phyloP scores from a whole-genome alignment of 2,329 filamentous ascomycete species.

The Ophiostoma australiae region DNA sequence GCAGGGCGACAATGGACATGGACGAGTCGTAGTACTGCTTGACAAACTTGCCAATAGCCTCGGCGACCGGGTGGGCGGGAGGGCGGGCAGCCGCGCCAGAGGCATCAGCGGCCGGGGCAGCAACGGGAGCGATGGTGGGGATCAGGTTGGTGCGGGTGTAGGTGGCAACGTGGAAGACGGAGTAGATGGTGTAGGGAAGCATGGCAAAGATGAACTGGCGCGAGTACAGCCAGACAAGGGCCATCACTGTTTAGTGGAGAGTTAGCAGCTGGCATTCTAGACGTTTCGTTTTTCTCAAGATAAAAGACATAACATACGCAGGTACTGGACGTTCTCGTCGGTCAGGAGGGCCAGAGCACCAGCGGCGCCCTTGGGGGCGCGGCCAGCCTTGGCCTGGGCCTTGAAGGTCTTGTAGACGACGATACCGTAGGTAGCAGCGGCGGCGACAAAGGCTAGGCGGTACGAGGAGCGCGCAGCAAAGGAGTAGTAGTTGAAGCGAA shows the following conservation, averaged over 20 bases:
- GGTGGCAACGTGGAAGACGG: conserved; percentile 95
- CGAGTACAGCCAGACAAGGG: conserved; percentile 88
- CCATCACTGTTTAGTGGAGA: conserved; percentile 61
- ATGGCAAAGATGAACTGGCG: conserved; percentile 86
- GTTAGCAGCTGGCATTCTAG: conserved; percentile 24
- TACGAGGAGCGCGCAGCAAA: conserved; percentile 77
- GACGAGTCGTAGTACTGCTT: conserved; percentile 97
- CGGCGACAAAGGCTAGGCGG: conserved; percentile 82
- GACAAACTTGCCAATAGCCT: conserved; percentile 85
- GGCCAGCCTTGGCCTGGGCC: conserved; percentile 59
- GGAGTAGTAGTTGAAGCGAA: conserved; percentile 82
- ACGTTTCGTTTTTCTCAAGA: background rate
- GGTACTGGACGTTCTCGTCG: conserved; percentile 97
- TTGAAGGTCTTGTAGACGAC: conserved; percentile 93
- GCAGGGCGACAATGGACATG: conserved; percentile 84
- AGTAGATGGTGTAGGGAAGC: conserved; percentile 94
- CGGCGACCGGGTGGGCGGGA: conserved; percentile 62
- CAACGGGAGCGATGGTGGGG: conserved; percentile 71
- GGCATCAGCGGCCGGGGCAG: conserved; percentile 48
- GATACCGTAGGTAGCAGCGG: conserved; percentile 90
- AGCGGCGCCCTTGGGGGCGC: conserved; percentile 46
- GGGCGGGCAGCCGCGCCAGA: conserved; percentile 45
- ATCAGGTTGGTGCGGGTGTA: conserved; percentile 93
- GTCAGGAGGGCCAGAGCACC: conserved; percentile 62
- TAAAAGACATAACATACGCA: conserved; percentile 58